phyloP scores from a whole-genome alignment of 495 filamentous ascomycete genomes.

The Hypoxylon trugodes region DNA sequence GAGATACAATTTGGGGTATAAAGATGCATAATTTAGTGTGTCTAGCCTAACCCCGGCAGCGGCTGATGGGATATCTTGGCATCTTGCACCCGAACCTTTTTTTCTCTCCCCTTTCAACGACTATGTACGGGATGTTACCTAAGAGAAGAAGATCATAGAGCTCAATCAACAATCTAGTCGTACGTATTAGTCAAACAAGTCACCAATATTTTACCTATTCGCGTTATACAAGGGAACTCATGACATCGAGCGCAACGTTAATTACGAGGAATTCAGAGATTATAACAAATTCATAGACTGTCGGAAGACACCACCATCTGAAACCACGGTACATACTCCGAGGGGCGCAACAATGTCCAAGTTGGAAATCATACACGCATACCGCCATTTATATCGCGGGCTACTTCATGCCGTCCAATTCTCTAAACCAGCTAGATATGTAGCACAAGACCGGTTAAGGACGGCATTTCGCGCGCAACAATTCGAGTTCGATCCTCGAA shows the following conservation, averaged over 20 bases:
- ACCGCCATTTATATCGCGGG: slow-evolving; percentile 79
- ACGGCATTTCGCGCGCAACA: slow-evolving; percentile 71
- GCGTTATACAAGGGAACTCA: too few species aligned
- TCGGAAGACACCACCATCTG: too few species aligned
- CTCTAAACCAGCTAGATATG: slow-evolving; percentile 76
- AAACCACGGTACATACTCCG: neutral
- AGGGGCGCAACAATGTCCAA: slow-evolving; percentile 37
- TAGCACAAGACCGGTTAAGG: slow-evolving; percentile 70
- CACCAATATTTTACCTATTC: too few species aligned
- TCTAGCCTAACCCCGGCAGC: slow-evolving; percentile 17
- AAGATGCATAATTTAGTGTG: slow-evolving; percentile 1
- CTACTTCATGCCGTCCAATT: slow-evolving; percentile 82
- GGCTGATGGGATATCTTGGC: slow-evolving; percentile 21
- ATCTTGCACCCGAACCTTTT: slow-evolving; percentile 10
- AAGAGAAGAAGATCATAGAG: neutral
- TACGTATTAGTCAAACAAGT: neutral
- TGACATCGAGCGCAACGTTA: too few species aligned
- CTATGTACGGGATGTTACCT: neutral
- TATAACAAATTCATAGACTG: neutral
- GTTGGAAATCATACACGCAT: slow-evolving; percentile 70
- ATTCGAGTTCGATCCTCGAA: slow-evolving; percentile 64
- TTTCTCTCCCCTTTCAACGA: neutral
- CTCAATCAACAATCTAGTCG: too few species aligned
- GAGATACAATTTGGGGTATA: slow-evolving; percentile 8
- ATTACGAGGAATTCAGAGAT: neutral